Base-by-base conservation (phyloP, 306 rosid species). In the Rosa lucieae region DNA sequence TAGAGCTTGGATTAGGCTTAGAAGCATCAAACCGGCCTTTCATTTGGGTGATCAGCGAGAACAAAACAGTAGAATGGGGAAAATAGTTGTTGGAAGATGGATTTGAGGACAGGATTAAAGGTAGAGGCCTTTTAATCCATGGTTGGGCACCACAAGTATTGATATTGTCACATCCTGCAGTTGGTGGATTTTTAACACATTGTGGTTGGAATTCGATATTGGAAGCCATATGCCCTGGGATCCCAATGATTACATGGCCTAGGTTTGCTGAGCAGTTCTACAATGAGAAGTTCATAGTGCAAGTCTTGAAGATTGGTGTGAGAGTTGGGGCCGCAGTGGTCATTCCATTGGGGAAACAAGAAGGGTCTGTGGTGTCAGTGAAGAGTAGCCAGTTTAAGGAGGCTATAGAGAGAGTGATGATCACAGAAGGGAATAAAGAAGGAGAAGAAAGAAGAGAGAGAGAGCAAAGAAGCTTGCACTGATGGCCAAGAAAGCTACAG, bases 161-260 rank as follows among this genome's bases (percentile, higher is more conserved):
- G 2, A 79, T 88, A 71, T 46, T 84, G 23, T 85, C 88, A 70
- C 86, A 86, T 72, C 70, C 76, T 52, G 40, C 88, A 20, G 29
- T 88, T 72, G 89, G 86, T 35, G 86, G 82, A 2, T 86, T 85
- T 73, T 56, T 83, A 17, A 88, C 91, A 32, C 69, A 67, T 52
- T 52, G 15, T 80, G 81, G 81, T 20, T 84, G 29, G 58, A 52
- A 52, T 52, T 29, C 88, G 79, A 81, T 83, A 0, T 61, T 89
- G 2, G 92, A 89, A 86, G 87, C 76, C 39, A 70, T 89, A 20
- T 79, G 84, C 76, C 77, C 78, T 8, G 92, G 92, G 13, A 82
- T 89, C 43, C 90, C 92, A 35, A 62, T 86, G 89, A 55, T 83
- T 0, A 86, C 90, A 4, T 89, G 88, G 90, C 92, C 92, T 11